Base-by-base conservation (phyloP, 148 eudicot species). In the Vaccinium corymbosum region DNA sequence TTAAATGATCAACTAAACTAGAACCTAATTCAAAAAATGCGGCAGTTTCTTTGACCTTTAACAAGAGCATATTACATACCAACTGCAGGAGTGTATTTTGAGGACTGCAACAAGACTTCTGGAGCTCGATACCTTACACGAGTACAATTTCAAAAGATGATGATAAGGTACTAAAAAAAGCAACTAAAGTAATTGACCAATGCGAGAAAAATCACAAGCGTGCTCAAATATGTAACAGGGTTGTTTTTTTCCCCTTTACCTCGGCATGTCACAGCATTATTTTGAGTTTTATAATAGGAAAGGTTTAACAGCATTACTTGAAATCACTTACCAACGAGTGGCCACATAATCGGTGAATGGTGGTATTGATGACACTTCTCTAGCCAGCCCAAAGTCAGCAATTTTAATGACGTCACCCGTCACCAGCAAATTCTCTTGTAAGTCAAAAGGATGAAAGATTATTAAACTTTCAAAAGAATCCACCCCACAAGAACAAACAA, bases 281-380 rank as follows among this genome's bases (percentile, higher is more conserved):
- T 29, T 68, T 27, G 16, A 25, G 72, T 66, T 62, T 22, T 62
- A 66, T 25, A 27, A 25, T 66, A 66, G n/a, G 32, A 75, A 83
- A n/a, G 42, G 49, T 19, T 14, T 32, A 35, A 76, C 48, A 22
- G 59, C 16, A 35, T 62, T 22, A 76, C 56, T 53, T 25, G 61
- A 70, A 25, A 84, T 12, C 62, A 84, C 97, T 89, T 85, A 97
- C 99, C 99, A 97, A 57, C 99, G 93, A 62, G 99, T 97, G 48
- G 99, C 93, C 79, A 97, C 99, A 88, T 97, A 97, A 81, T 97
- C 99, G 32, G 99, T 97, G 86, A 87, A 97, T 17, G 99, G 99
- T 85, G 99, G 99, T 71, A 61, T 48, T 72, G 99, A 94, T 81
- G 92, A 86, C 59, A 97, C 88, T 87, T 96, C 99, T 81, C 99